Base-by-base conservation (phyloP, 768 basidiomycete species). In the Calvatia gigantea region DNA sequence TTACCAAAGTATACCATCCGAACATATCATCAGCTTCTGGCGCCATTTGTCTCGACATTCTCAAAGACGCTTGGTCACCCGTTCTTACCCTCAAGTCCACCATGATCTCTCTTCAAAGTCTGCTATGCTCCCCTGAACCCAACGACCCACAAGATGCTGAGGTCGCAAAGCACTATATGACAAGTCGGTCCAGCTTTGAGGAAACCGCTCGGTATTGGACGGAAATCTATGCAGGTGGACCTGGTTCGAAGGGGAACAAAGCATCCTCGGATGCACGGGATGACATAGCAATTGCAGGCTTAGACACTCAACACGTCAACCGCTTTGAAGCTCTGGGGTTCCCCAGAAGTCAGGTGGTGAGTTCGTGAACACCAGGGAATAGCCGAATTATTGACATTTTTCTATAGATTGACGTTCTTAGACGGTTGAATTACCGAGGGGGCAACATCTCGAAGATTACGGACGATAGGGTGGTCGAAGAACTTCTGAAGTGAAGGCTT, bases 91-190 rank as follows among this genome's bases (percentile, higher is more conserved):
- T 98, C 67, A 98, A 97, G 70, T 94, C 92, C 39, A 98, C 96
- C 1, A 75, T 98, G 64, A 95, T 98, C 67, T 95, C 93, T 2
- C 80, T 98, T 12, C 96, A 98, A 69, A 92, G 90, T 35, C 78
- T 98, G 21, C 78, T 98, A 15, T 96, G 94, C 70, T 89, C 87
- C 7, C 96, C 96, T 0, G 94, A 97, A 67, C 95, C 96, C 6
- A 91, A 89, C 60, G 96, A 98, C 66, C 96, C 95, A 0, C 95
- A 98, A 72, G 96, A 98, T 66, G 96, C 95, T 0, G 94, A 98
- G 72, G 95, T 98, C 9, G 95, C 95, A 11, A 98, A 97, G 69
- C 96, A 97, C 66, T 98, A 91, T 64, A 89, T 91, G 69, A 92
- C 94, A 11, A 91, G 88, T 68, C 87, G 87, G 67, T 73, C 75